Evolutionary conservation across 495 filamentous ascomycete genomes (phyloP).

Genomic region (Talaromyces liani): DNA sequence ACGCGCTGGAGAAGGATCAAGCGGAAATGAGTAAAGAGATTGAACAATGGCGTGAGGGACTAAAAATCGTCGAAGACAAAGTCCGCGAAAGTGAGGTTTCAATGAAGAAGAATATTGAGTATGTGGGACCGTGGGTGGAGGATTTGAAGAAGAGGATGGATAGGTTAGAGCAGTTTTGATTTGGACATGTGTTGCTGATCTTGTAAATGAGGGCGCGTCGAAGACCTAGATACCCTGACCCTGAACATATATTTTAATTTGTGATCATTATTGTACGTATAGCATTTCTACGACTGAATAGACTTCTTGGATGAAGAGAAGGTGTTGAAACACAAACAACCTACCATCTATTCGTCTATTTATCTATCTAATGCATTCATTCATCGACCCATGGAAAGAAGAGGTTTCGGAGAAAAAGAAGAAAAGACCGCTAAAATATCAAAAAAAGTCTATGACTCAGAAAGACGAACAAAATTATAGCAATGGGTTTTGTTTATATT

Average conservation of each 20-base stretch:
- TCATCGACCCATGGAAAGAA: neutral
- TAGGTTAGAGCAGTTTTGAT: constrained; percentile 28
- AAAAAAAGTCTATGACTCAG: constrained; percentile 1
- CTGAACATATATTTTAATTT: neutral
- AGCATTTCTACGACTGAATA: no score
- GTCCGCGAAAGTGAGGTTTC: constrained; percentile 59
- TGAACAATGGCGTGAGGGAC: constrained; percentile 73
- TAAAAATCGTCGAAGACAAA: constrained; percentile 69
- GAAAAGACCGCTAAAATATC: neutral
- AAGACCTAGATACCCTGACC: neutral
- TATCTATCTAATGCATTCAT: constrained; percentile 3
- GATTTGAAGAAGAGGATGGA: constrained; percentile 72
- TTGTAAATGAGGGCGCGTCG: neutral
- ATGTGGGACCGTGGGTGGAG: constrained; percentile 83
- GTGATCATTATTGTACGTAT: neutral
- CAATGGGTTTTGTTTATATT: constrained; percentile 57
- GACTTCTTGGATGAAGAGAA: no score
- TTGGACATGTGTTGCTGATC: no score
- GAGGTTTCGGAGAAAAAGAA: neutral
- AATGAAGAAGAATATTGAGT: constrained; percentile 69
- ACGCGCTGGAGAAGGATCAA: constrained; percentile 69
- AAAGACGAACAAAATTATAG: constrained; percentile 32
- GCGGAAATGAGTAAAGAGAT: constrained; percentile 78
- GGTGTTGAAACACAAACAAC: neutral
- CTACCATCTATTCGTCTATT: constrained; percentile 4